These are phyloP conservation scores for Beauveria caledonica DNA, from an alignment of 2,329 filamentous ascomycete species.

Conservation along the genomic window DNA sequence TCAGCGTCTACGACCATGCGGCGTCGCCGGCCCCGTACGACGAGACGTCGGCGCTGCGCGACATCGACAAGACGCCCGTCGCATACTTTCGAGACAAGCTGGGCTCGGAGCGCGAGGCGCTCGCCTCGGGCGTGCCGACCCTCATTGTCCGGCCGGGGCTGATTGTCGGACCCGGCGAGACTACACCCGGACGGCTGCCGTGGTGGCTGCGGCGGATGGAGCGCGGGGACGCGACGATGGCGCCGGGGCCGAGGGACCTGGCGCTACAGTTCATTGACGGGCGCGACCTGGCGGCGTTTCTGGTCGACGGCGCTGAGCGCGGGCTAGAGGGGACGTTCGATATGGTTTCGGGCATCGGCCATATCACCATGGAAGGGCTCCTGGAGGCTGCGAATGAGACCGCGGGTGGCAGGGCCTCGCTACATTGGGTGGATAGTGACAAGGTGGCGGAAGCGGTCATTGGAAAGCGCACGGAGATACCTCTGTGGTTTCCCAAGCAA, in stretches of 20 bases:
- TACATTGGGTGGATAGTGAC: conserved; percentile 11
- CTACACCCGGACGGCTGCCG: neutral
- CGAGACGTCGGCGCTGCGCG: conserved; percentile 12
- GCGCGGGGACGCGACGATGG: conserved; percentile 9
- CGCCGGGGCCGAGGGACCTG: conserved; percentile 10
- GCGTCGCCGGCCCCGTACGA: neutral
- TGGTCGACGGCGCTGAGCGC: conserved; percentile 11
- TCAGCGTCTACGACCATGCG: conserved; percentile 12
- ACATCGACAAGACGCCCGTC: neutral
- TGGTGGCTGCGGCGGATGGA: conserved; percentile 12
- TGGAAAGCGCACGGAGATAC: conserved; percentile 8
- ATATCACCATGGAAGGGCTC: conserved; percentile 4
- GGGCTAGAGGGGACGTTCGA: conserved; percentile 6
- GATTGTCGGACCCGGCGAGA: conserved; percentile 11
- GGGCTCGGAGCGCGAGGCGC: neutral
- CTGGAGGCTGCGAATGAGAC: conserved; percentile 6
- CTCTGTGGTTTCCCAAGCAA: conserved; percentile 8
- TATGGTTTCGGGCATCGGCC: neutral
- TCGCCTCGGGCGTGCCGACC: conserved; percentile 1
- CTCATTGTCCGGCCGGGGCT: conserved; percentile 10
- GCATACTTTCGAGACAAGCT: conserved; percentile 11
- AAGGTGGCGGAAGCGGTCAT: conserved; percentile 1
- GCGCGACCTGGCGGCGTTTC: conserved; percentile 12
- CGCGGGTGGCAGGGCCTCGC: neutral
- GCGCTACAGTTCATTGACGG: conserved; percentile 13